Percentiles rank a stretch among this genome's conserved stretches.
phyloP scores from a whole-genome alignment of 768 basidiomycete genomes.

The Lactifluus rugatus region DNA sequence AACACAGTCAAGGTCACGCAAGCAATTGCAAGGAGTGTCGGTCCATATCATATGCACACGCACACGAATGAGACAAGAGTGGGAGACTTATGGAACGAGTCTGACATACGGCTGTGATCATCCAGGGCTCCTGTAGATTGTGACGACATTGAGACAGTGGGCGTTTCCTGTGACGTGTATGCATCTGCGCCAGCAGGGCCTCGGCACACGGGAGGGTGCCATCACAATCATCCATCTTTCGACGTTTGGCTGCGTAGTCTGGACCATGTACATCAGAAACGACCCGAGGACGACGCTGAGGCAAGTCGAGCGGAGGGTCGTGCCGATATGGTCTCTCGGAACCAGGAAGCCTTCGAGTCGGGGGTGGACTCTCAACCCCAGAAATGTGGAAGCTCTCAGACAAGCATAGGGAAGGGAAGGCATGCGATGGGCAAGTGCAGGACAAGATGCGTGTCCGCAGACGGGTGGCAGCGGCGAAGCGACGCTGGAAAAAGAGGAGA shows the following conservation, averaged over 20 bases:
- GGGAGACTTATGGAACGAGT: slow-evolving; percentile 8
- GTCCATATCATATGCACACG: too few relatives aligned
- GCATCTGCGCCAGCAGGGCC: slow-evolving; percentile 7
- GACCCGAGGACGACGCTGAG: slow-evolving; percentile 11
- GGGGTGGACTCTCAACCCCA: slow-evolving; percentile 12
- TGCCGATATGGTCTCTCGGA: background rate
- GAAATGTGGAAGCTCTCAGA: background rate
- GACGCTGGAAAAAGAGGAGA: too few relatives aligned
- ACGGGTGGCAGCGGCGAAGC: too few relatives aligned
- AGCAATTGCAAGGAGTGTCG: slow-evolving; percentile 32
- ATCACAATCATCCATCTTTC: slow-evolving; percentile 12
- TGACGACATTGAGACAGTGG: slow-evolving; percentile 14
- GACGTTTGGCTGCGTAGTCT: slow-evolving; percentile 14
- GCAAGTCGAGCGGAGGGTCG: slow-evolving; percentile 10
- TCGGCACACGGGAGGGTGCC: slow-evolving; percentile 3
- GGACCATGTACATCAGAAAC: slow-evolving; percentile 5
- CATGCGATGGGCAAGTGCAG: too few relatives aligned
- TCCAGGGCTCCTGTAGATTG: slow-evolving; percentile 7
- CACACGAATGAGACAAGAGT: slow-evolving; percentile 7
- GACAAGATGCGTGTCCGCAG: too few relatives aligned
- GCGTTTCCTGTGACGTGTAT: slow-evolving; percentile 3
- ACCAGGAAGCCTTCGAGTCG: background rate
- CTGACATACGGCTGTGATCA: slow-evolving; percentile 19
- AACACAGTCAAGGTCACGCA: slow-evolving; percentile 46
- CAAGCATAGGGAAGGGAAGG: too few relatives aligned